These are phyloP conservation scores for Fusarium foetens DNA, from an alignment of 2,329 filamentous ascomycete species.

Conservation along the genomic window DNA sequence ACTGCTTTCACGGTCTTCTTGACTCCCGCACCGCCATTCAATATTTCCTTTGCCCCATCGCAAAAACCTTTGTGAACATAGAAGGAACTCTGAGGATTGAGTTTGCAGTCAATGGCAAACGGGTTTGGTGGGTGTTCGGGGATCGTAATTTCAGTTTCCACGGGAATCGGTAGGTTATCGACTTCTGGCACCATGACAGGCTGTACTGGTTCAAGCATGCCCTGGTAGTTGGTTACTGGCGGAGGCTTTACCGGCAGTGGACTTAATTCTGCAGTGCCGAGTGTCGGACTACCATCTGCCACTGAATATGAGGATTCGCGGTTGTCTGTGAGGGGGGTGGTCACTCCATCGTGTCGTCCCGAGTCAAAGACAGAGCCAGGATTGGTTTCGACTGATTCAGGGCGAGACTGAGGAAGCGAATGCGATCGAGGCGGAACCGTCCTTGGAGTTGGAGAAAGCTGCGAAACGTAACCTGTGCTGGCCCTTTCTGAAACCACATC, in stretches of 20 bases:
- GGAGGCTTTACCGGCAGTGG: conserved; percentile 28
- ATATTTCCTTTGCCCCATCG: conserved; percentile 62
- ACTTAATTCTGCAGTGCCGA: conserved; percentile 38
- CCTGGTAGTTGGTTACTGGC: conserved; percentile 32
- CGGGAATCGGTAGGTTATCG: conserved; percentile 43
- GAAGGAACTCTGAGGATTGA: conserved; percentile 60
- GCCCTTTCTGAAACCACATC: conserved; percentile 38
- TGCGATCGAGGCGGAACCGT: conserved; percentile 29
- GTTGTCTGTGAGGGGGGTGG: conserved; percentile 37
- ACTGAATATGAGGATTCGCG: conserved; percentile 36
- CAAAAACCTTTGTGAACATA: conserved; percentile 65
- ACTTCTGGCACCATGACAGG: conserved; percentile 22
- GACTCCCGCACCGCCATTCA: conserved; percentile 60
- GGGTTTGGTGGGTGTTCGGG: conserved; percentile 34
- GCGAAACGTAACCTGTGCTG: conserved; percentile 28
- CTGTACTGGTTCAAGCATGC: conserved; percentile 11
- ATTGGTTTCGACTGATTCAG: conserved; percentile 42
- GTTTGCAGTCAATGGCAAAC: conserved; percentile 52
- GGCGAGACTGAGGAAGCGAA: conserved; percentile 37
- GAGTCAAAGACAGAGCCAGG: conserved; percentile 42
- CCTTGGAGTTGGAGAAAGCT: conserved; percentile 27
- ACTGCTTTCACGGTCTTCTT: conserved; percentile 63
- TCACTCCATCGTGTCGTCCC: conserved; percentile 32
- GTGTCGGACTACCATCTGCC: conserved; percentile 40
- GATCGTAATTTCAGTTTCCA: conserved; percentile 29